Evolutionary conservation across 1,139 yeast genomes (phyloP).

Genomic region (Pichia sp.): DNA sequence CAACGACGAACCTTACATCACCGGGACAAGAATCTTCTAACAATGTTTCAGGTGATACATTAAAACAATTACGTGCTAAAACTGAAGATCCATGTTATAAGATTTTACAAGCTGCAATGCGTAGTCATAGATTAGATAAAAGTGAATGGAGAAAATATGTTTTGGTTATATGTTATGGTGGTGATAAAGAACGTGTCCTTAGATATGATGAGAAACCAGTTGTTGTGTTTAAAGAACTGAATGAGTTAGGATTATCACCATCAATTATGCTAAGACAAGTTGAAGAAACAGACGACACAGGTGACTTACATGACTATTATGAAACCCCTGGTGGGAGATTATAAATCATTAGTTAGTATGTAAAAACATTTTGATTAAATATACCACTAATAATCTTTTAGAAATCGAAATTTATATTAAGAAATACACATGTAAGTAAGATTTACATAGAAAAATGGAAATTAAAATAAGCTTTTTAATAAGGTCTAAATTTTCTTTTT

Average conservation of each 20-base stretch:
- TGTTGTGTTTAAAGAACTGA: slow-evolving; percentile 77
- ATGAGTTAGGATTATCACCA: slow-evolving; percentile 83
- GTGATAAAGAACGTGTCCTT: slow-evolving; percentile 80
- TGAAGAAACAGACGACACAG: slow-evolving; percentile 43
- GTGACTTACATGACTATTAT: slow-evolving; percentile 14
- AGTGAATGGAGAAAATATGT: slow-evolving; percentile 89
- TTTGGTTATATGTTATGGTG: slow-evolving; percentile 74
- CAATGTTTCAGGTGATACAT: slow-evolving; percentile 45
- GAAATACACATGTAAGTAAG: too few species aligned
- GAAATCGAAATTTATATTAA: too few species aligned
- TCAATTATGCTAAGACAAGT: slow-evolving; percentile 87
- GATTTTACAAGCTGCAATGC: slow-evolving; percentile 84
- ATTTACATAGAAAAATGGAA: too few species aligned
- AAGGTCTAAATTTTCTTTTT: slow-evolving; percentile 80
- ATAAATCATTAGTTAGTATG: slow-evolving; percentile 16
- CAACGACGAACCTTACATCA: too few species aligned
- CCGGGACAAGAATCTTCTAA: too few species aligned
- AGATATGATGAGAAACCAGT: slow-evolving; percentile 88
- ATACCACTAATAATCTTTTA: too few species aligned
- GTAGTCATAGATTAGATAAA: slow-evolving; percentile 70
- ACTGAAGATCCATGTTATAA: slow-evolving; percentile 90
- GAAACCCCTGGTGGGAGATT: slow-evolving; percentile 53
- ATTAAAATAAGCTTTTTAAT: slow-evolving; percentile 31
- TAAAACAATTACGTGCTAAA: slow-evolving; percentile 80
- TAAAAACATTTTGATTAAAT: background rate